Evolutionary conservation across 345 rosid species (phyloP), one percentile per base, ranked within the genome.

Genomic region (Eucalyptus shirleyi): DNA sequence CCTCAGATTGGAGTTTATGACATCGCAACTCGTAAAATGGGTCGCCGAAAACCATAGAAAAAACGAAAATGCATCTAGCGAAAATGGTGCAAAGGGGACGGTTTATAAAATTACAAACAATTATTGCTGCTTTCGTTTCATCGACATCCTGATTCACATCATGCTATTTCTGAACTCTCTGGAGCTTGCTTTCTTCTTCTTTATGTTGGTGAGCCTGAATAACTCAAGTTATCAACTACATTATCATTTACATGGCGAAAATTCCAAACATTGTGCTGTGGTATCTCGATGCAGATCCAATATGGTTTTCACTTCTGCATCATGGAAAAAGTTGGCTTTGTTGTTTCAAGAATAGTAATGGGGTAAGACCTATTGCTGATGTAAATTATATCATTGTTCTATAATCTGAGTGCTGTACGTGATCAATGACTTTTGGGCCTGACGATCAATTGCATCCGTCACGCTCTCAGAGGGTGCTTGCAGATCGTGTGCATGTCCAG

Each of bases 401-500:
- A 34, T 34, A 34, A 34, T 34, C 37, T 34, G 37, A 34, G 37
- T 34, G 37, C 37, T 34, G 37, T 34, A 34, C 37, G 3, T 34
- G 11, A 14, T 85, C 3, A 44, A 42, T 2, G 26, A 14, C 47
- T 9, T n/a, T n/a, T 44, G 47, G 87, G n/a, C 53, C n/a, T 67
- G n/a, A 83, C 23, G 19, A 11, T 50, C 18, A 62, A 87, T 32
- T 59, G 81, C 81, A 69, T 60, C 8, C 37, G 34, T 62, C 81
- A 17, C 23, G 28, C 26, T 67, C 87, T 44, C 90, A 96, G 98
- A 92, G 94, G 60, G 9, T 62, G 93, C 49, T 91, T 96, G 86
- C 99, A 96, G 95, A 92, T 94, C 89, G n/a, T 96, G 16, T 95
- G 98, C 90, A 96, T 97, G 89, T 96, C 94, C 91, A 96, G 98